phyloP scores from a whole-genome alignment of 2,329 filamentous ascomycete species.

The Aspergillus pseudoglaucus region DNA sequence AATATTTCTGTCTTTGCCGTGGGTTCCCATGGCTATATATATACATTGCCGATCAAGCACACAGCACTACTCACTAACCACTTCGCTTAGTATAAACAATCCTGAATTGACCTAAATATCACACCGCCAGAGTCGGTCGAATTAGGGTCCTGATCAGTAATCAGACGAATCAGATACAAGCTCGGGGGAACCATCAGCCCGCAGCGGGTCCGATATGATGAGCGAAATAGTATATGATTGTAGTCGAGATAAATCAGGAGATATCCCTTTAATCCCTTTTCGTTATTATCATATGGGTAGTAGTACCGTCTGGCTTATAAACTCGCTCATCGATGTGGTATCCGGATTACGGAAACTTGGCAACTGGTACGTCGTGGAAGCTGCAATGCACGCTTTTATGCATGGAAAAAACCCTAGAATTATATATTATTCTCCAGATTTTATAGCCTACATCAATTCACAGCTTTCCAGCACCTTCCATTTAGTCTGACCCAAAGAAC shows the following conservation, averaged over 20 bases:
- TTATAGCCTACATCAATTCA: no score
- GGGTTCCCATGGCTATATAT: neutral
- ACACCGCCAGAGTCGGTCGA: neutral
- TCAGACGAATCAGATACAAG: neutral
- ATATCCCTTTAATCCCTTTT: neutral
- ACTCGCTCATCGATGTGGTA: neutral
- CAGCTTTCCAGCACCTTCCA: neutral
- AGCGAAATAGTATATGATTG: neutral
- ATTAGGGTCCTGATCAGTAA: neutral
- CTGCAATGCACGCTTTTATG: no score
- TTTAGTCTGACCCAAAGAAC: neutral
- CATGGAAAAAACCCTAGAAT: no score
- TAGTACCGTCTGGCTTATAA: neutral
- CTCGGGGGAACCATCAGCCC: neutral
- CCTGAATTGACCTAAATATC: neutral
- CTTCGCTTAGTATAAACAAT: neutral
- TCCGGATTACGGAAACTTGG: no score
- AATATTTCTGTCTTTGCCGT: neutral
- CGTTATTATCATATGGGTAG: neutral
- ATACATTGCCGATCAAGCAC: neutral
- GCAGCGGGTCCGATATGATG: neutral
- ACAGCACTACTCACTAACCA: neutral
- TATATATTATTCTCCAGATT: no score
- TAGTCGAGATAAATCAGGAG: neutral
- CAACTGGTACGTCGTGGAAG: no score